Evolutionary conservation across 768 basidiomycete genomes (phyloP), one percentile per base, ranked within the genome.

Genomic region (Hysterangium stoloniferum): DNA sequence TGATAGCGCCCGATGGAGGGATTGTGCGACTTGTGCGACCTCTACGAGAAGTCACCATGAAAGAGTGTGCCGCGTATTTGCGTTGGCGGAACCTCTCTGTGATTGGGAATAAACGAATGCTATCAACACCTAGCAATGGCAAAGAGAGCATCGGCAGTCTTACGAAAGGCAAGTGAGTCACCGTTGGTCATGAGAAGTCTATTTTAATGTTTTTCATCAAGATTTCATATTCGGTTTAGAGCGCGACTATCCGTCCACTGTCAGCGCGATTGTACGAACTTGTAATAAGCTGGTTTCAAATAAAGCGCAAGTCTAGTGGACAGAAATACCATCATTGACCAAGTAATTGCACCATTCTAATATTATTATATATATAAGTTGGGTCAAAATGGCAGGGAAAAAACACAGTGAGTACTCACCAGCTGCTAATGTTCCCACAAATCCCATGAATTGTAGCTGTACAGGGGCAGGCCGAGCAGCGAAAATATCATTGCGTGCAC

Each of bases 191-290:
- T 28, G 2, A 29, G 29, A 17, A 0, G 5, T 31, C n/a, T 12
- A 25, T 17, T 15, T n/a, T 54, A 31, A 49, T 13, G 8, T 9
- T 20, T 5, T 9, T 50, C 69, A 65, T 28, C 59, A n/a, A 89
- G 89, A 82, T 61, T 92, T 91, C 57, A 86, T 92, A 51, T 65
- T 84, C 17, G 82, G 86, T 2, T 61, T 92, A 25, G 89, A 92
- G 64, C 78, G 74, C 45, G 82, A 90, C 62, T 92, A 84, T 62
- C 89, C 89, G 3, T 87, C 88, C 0, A 92, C 89, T 0, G 89
- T 91, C 9, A 89, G 86, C 6, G 80, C 89, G 0, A 85, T 92
- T 44, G 80, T 80, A 20, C 77, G 84, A 31, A 91, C 89, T 1
- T 87, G 85, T 58, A 80, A 74, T 4, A 92, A 92, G 64, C 65